Base-by-base conservation (phyloP, 805 yeast species). In the Yamadazyma akitaensis region DNA sequence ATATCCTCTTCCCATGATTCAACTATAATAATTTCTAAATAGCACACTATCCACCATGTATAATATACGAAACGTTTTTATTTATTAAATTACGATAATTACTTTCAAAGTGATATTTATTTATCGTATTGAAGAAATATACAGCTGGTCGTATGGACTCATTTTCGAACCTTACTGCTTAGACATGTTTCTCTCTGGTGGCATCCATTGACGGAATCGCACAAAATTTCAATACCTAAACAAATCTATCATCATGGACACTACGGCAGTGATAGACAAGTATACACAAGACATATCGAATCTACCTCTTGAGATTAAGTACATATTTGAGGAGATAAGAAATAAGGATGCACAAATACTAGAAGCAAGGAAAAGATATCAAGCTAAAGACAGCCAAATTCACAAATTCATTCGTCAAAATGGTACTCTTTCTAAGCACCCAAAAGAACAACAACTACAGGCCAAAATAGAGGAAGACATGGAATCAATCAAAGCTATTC, bases 271-370 rank as follows among this genome's bases (percentile, higher is more conserved):
- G 12, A 60, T 72, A 19, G 76, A 70, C 50, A 71, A 71, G 51
- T 70, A 70, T 49, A 71, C 76, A 2, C 84, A 79, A 60, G 85
- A 81, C 53, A 72, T 92, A 37, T 81, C 92, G 10, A 92, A 91
- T 56, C 75, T 94, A 37, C 97, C 97, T 19, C 82, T 88, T 5
- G 99, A 92, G 64, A 76, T 92, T 37, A 84, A 84, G 44, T 88
- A 86, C 58, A 68, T 89, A 32, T 68, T 92, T 40, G 86, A 86
- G 43, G 98, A 94, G 63, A 75, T 92, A 32, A 77, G 84, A 43
- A 77, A 73, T 33, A 80, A 84, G 49, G 98, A 92, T 60, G 57
- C 73, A 34, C 80, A 78, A 56, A 69, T 84, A 25, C 78, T 79
- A 56, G 95, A 87, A 46, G 73, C 79, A 7, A 75, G 88, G 46